Evolutionary conservation across 768 basidiomycete species (phyloP), one percentile per base, ranked within the genome.

Genomic region (Kwoniella sp.): DNA sequence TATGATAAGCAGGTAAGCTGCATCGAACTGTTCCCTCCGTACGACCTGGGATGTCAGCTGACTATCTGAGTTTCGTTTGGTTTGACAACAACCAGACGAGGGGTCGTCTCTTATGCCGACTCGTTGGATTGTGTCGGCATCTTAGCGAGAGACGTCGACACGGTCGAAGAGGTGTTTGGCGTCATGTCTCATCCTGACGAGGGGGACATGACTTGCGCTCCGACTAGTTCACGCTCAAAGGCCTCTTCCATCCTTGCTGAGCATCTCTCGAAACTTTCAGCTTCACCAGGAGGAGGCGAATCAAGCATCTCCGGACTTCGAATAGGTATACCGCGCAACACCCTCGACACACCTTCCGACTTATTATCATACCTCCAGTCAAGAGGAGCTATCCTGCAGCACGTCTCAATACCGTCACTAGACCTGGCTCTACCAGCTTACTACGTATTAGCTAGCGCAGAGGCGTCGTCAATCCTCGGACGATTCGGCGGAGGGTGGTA

Each of bases 111-210:
- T 0, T 99, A 91, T 71, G 95, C 95, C 0, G 93, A 96, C 73
- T 94, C 92, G 67, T 82, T 99, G 13, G 96, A 99, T 73, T 94
- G 92, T 70, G 93, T 99, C 0, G 95, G 95, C 0, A 82, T 98
- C 4, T 79, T 99, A 53, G 88, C 86, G 0, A 82, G 79, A 48
- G 83, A 85, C 20, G 85, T 90, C 0, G 73, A 80, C 15, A 82
- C 81, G 0, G 84, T 87, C 1, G 71, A 83, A 37, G 73, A 80
- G 1, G 85, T 91, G 1, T 93, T 91, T 66, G 71, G 82, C 38
- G 68, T 83, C 8, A 70, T 88, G 1, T 84, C 85, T n/a, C 75
- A 77, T 2, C 85, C 87, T 58, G 93, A 95, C 74, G 41, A 76
- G 0, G 84, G 84, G 54, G 93, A 96, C 68, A 90, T 92, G 11